Base-by-base conservation (phyloP, 805 yeast species). In the Spathaspora arborariae region DNA sequence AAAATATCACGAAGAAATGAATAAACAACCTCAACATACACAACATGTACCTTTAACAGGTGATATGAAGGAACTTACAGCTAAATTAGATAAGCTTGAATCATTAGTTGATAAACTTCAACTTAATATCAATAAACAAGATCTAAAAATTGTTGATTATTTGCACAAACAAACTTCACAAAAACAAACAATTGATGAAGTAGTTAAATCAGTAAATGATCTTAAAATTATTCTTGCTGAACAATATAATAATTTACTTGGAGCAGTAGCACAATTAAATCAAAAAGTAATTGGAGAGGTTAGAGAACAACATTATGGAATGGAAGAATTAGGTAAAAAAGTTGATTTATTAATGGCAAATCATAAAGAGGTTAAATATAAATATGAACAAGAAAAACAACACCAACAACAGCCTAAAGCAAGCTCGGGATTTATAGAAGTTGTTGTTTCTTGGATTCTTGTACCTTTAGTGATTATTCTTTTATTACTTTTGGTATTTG, bases 401-500 rank as follows among this genome's bases (percentile, higher is more conserved):
- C n/a, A 27, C 21, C 8, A 38, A 16, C 39, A 18, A 37, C 20
- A 7, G 15, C 5, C 16, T 18, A 37, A 19, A 3, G 8, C 21
- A 13, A 53, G n/a, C n/a, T 6, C 18, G 7, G 58, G 55, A 20
- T 46, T 63, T 20, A 47, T 56, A 19, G 55, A 53, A 20, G 48
- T 51, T 3, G 56, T 65, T 20, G 59, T 72, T 5, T 67, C 62
- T 45, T 72, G 75, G 73, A 56, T 71, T 2, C 59, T 72, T 46
- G 52, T 78, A 19, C 75, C 78, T 2, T 58, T 79, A 18, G 56
- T 74, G 8, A 45, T 69, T 8, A 63, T 74, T 4, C 52, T 76
- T 21, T 51, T 72, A 3, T 62, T 70, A 1, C 64, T 80, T 46
- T 68, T 76, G 16, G 60, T 74, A 30, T 67, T 78, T 50, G 72